phyloP scores from a whole-genome alignment of 2,329 filamentous ascomycete genomes.

The Lachnellula occidentalis region DNA sequence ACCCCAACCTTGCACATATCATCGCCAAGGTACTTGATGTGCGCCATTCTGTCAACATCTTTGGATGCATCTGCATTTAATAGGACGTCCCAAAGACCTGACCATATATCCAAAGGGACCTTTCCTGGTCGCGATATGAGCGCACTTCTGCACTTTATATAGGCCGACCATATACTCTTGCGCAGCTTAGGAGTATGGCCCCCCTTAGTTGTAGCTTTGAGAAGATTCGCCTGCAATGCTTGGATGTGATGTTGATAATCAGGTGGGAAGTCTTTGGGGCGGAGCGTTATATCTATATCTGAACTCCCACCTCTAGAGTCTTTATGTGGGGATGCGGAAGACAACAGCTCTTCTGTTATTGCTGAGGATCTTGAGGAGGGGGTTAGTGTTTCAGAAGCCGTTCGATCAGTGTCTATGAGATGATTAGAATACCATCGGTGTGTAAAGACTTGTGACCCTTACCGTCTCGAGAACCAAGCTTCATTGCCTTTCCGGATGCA shows the following conservation, averaged over 20 bases:
- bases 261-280: conserved; percentile 29
- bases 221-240: background rate
- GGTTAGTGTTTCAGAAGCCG: background rate
- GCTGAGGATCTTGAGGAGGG: background rate
- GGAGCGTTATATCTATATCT: background rate
- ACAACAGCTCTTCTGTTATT: background rate
- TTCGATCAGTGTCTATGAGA: background rate
- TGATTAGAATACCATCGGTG: no score
- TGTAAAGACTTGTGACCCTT: conserved; percentile 9
- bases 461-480: conserved; percentile 1
- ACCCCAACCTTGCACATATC: conserved; percentile 60
- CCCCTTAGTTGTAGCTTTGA: background rate
- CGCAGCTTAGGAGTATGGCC: conserved; percentile 13
- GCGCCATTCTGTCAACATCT: conserved; percentile 52
- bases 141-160: conserved; percentile 42
- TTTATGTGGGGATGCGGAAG: background rate
- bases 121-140: conserved; percentile 43
- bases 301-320: background rate
- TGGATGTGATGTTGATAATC: background rate
- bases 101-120: conserved; percentile 57
- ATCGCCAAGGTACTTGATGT: conserved; percentile 55
- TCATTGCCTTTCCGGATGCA: background rate
- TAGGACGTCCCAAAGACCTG: conserved; percentile 59
- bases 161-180: conserved; percentile 42
- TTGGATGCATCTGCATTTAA: conserved; percentile 40